Evolutionary conservation across 1,284 basidiomycete species (phyloP).

Genomic region (Neonothopanus nambi): DNA sequence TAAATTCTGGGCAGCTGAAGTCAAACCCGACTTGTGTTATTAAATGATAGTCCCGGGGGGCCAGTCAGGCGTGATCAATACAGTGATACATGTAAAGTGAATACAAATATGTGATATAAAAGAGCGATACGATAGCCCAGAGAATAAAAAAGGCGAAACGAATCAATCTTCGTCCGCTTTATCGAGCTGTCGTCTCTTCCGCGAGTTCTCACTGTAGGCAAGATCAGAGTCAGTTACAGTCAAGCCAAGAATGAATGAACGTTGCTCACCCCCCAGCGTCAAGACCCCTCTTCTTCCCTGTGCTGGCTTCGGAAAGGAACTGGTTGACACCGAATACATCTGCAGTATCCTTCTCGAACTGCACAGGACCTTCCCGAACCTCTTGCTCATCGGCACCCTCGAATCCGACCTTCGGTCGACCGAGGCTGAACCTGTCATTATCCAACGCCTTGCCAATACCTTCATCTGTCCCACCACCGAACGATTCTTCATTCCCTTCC

Average conservation of each 20-base stretch:
- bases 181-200: conserved; percentile 75
- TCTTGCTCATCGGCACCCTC: conserved; percentile 86
- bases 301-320: conserved; percentile 96
- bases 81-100: conserved; percentile 1
- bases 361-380: conserved; percentile 90
- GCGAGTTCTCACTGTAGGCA: conserved; percentile 46
- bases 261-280: conserved; percentile 69
- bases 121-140: no score
- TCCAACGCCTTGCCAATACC: conserved; percentile 88
- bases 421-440: conserved; percentile 94
- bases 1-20: no score
- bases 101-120: conserved; percentile 1
- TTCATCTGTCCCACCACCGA: conserved; percentile 92
- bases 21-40: no score
- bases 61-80: not conserved
- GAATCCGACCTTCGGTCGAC: conserved; percentile 84
- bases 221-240: conserved; percentile 17
- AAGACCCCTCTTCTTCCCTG: conserved; percentile 87
- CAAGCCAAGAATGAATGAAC: conserved; percentile 5
- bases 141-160: not conserved
- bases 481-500: conserved; percentile 86
- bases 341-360: conserved; percentile 95
- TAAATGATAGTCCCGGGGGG: no score
- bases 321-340: conserved; percentile 99
- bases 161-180: conserved; percentile 48